A percentile compares a stretch with the other conserved stretches of the same genome.
Evolutionary conservation across 345 rosid genomes (phyloP).

Genomic region (Eutrema yunnanense): DNA sequence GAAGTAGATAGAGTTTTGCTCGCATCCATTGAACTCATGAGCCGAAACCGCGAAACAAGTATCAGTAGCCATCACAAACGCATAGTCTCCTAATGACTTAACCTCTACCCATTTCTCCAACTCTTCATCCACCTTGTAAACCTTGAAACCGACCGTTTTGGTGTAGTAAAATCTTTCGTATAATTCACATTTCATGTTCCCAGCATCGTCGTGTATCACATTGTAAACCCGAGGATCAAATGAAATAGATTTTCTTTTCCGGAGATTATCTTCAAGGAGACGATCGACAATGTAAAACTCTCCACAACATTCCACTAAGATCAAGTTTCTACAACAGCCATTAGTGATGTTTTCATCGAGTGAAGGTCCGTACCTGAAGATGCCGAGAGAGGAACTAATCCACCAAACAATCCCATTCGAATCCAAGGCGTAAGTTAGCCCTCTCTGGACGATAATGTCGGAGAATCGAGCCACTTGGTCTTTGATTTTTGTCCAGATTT

Average conservation of each 20-base stretch:
- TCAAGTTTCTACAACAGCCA: neutral
- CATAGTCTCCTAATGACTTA: slow-evolving; percentile 11
- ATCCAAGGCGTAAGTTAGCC: slow-evolving; percentile 1
- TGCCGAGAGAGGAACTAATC: neutral
- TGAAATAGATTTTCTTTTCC: no score
- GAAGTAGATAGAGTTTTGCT: slow-evolving; percentile 9
- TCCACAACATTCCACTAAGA: neutral
- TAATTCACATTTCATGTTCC: neutral
- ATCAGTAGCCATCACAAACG: slow-evolving; percentile 19
- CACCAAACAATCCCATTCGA: neutral
- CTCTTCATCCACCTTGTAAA: slow-evolving; percentile 30
- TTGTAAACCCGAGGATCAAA: neutral
- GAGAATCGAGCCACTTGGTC: neutral
- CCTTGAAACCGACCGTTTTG: slow-evolving; percentile 13
- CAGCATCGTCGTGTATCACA: neutral
- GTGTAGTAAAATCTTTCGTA: rapidly evolving
- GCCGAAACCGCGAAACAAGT: slow-evolving; percentile 23
- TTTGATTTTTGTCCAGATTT: neutral
- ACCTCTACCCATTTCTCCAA: slow-evolving; percentile 22
- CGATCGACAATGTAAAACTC: no score
- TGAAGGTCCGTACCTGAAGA: neutral
- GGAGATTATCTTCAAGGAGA: neutral
- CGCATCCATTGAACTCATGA: slow-evolving; percentile 2
- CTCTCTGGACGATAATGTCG: neutral
- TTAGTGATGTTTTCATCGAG: neutral